Evolutionary conservation across 192 early-diverging fungal species (phyloP), one percentile per base, ranked within the genome.

Genomic region (Umbelopsis isabellina): DNA sequence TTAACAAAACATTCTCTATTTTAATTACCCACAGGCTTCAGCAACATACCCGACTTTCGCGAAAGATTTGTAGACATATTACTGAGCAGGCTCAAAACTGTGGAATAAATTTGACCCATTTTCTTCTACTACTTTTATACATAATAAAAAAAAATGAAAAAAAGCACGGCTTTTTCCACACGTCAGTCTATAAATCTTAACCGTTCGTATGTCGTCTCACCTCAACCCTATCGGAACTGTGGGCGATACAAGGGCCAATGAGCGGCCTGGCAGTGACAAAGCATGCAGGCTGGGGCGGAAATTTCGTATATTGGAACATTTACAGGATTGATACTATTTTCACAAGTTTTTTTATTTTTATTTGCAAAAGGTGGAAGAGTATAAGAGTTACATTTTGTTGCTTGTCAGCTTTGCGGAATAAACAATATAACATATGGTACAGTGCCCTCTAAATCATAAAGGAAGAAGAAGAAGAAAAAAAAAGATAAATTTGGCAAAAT

Each of bases 21-120:
- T 2, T 15, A 9, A 5, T 18, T 5, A 22, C 49, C 27, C 27
- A 15, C 13, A 69, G 68, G 68, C 33, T 69, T 49, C 35, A 50
- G 23, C 68, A 69, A 69, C 49, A 33, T 69, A 44, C 68, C 68
- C 49, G 49, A 69, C 33, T 69, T 69, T 41, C 68, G 33, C 20
- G 37, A 53, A 27, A 69, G 46, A 41, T 72, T 72, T 61, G 46
- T 72, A 65, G 65, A 72, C 49, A 23, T 72, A 10, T 30, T 68
- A 61, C 55, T 61, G 55, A 61, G 55, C 55, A 61, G 55, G 55
- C 55, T 61, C 55, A 61, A 61, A 25, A 35, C 25, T 16, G 55
- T 61, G 55, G 55, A 61, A 61, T 35, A 25, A 61, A 35, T 27
- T 10, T 11, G 27, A n/a, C 48, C 48, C 15, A 16, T 21, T 20